A percentile compares a stretch with the other conserved stretches of the same genome.
Conservation (phyloP, 2,329 filamentous ascomycete genomes). For the Berkeleyomyces basicola region DNA sequence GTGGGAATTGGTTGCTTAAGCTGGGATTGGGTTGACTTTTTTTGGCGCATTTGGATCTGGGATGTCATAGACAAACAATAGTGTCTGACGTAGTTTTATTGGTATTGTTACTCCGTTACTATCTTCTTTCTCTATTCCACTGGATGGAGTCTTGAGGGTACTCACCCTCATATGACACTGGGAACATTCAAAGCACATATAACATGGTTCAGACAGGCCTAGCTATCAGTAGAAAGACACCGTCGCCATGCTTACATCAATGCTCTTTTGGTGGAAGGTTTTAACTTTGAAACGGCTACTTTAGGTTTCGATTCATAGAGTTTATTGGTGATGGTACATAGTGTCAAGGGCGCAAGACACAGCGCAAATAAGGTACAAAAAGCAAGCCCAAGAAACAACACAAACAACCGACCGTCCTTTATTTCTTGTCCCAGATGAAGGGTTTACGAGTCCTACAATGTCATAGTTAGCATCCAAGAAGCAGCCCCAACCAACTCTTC, state of each 20-base stretch:
- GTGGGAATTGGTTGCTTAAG: not conserved
- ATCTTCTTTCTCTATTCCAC: not conserved
- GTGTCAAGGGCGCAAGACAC: not conserved
- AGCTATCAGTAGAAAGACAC: too few relatives aligned
- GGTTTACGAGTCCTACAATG: slow-evolving; percentile 37
- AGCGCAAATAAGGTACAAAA: not conserved
- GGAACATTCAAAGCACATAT: too few relatives aligned
- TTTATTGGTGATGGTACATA: slow-evolving; percentile 10
- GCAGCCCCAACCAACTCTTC: not conserved
- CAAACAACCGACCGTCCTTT: slow-evolving; percentile 9
- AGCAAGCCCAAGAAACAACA: not conserved
- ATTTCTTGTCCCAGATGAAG: slow-evolving; percentile 34
- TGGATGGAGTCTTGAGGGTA: too few relatives aligned
- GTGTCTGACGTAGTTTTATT: not conserved
- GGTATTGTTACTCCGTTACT: not conserved
- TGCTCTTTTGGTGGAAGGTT: not conserved
- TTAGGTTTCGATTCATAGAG: not conserved
- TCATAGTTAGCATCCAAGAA: not conserved
- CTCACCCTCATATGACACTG: too few relatives aligned
- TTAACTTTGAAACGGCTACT: not conserved
- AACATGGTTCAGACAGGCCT: too few relatives aligned
- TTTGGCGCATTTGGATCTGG: slow-evolving; percentile 3
- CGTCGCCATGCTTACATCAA: not conserved
- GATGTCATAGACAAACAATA: not conserved
- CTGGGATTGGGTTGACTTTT: not conserved